These are phyloP conservation scores for Phytophthora pini DNA, from an alignment of 352 stramenopile genomes.

Conservation along the genomic window DNA sequence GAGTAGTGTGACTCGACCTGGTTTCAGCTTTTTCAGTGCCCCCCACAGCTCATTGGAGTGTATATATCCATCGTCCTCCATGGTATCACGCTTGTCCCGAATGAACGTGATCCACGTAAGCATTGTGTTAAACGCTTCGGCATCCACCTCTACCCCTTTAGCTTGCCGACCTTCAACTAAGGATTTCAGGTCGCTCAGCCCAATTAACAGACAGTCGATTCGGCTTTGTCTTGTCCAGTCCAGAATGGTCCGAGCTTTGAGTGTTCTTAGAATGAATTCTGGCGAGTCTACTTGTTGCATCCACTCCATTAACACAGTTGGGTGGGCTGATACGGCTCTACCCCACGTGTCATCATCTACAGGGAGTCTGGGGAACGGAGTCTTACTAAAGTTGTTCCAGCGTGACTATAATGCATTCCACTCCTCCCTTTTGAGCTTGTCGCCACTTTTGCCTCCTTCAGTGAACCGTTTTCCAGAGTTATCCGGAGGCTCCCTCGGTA, in stretches of 20 bases:
- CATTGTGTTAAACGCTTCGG: not conserved
- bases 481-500: no score
- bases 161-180: not conserved
- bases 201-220: not conserved
- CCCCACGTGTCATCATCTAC: not conserved
- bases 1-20: not conserved
- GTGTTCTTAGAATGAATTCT: not conserved
- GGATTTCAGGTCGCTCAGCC: not conserved
- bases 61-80: constrained; percentile 1
- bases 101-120: constrained; percentile 1
- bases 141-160: not conserved
- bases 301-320: not conserved
- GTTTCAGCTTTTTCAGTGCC: not conserved
- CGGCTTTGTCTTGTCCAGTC: not conserved
- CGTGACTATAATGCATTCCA: not conserved
- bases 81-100: not conserved
- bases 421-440: not conserved
- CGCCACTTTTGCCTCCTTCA: no score
- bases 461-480: no score
- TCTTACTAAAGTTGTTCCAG: not conserved
- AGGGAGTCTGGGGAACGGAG: not conserved
- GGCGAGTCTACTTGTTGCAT: constrained; percentile 4
- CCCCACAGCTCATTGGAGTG: constrained; percentile 1
- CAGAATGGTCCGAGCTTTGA: not conserved
- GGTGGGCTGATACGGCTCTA: not conserved